Percentiles rank a stretch among this genome's conserved stretches.
Conservation (phyloP, 225 moss, liverwort and hornwort genomes). For the Pseudisothecium myosuroides region DNA sequence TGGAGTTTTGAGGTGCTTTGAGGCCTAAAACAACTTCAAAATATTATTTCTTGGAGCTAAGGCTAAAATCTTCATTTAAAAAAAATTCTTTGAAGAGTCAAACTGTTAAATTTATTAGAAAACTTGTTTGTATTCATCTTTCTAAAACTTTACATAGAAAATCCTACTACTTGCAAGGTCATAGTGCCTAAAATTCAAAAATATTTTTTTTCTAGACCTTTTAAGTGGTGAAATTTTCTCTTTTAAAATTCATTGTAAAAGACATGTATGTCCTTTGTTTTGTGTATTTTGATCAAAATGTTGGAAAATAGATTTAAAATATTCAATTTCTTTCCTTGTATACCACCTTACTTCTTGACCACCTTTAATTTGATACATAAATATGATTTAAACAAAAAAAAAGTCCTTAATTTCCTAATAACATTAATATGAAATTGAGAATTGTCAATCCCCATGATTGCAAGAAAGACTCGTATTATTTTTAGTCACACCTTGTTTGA, state of each 20-base stretch:
- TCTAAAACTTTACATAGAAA: too few relatives aligned
- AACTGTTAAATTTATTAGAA: not conserved
- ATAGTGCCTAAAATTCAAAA: not conserved
- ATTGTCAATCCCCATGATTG: too few relatives aligned
- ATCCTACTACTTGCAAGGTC: not conserved
- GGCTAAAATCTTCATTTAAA: not conserved
- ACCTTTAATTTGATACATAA: too few relatives aligned
- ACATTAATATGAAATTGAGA: too few relatives aligned
- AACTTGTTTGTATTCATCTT: not conserved
- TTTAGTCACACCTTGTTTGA: too few relatives aligned
- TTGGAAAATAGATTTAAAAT: not conserved
- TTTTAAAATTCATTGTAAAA: not conserved
- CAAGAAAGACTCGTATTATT: too few relatives aligned
- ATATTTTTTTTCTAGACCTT: not conserved
- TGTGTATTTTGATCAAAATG: not conserved
- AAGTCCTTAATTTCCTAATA: too few relatives aligned
- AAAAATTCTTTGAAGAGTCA: not conserved
- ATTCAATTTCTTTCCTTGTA: not conserved
- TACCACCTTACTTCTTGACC: too few relatives aligned
- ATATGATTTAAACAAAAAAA: too few relatives aligned
- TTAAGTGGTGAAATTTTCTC: not conserved
- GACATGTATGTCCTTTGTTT: not conserved
- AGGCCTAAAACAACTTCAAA: not conserved
- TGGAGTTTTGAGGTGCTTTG: not conserved
- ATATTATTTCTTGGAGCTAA: rapidly evolving